Base-by-base conservation (phyloP, 257 asterid species). In the Vinca minor region DNA sequence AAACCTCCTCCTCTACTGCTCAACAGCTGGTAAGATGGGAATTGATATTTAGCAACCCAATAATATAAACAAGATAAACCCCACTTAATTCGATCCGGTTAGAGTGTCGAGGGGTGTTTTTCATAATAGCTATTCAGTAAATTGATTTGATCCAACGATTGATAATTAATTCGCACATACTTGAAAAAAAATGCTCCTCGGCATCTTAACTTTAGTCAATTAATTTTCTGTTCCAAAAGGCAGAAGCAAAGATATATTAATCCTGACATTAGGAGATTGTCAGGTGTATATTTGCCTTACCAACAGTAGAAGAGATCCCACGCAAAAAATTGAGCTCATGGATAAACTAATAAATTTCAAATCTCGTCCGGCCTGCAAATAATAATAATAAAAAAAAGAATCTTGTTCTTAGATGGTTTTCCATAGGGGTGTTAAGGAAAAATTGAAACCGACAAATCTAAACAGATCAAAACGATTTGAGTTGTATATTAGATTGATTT, bases 341-440 rank as follows among this genome's bases (percentile, higher is more conserved):
- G 98, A 83, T 65, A 71, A 63, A 75, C 96, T 92, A 65, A 88
- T 85, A 76, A 85, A 92, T 74, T 81, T 85, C 81, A 89, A 84
- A 72, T 92, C 98, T 64, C 98, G 83, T 50, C 95, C 96, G 75
- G 98, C 98, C 98, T 88, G 79, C 82, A 73, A 38, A 53, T 31
- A 65, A n/a, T n/a, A n/a, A n/a, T n/a, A n/a, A n/a, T 50, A 50
- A 34, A 54, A 17, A n/a, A 52, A 61, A 47, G 63, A 66, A 74
- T n/a, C 58, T 57, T 18, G 20, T 39, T 14, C 29, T 69, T 38
- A 68, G 55, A 52, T 38, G 25, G 47, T 46, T 52, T 34, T 34
- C 38, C 38, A 34, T 1, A 0, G 18, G 14, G 23, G 17, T 26
- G 6, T 31, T 3, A 15, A 31, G 1, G 1, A 46, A 26, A 38